Evolutionary conservation across 345 rosid species (phyloP), one percentile per base, ranked within the genome.

Genomic region (Carallia brachiata): DNA sequence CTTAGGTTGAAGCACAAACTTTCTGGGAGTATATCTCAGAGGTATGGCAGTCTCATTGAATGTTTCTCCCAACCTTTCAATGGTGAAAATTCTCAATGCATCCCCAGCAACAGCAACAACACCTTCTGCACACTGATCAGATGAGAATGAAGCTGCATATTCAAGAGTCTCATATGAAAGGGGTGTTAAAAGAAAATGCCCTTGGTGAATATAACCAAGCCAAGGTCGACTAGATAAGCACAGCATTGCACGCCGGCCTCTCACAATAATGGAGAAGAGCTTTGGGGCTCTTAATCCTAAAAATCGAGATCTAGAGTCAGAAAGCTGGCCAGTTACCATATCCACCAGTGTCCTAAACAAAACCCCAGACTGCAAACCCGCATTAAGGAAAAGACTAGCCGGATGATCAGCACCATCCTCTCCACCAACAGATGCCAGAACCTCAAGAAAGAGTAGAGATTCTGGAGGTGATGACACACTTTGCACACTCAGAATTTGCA

Each of bases 381-480:
- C 90, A 76, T 95, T 95, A 27, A 92, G 96, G 83, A 95, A 95
- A 76, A 95, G 98, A 73, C 87, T 92, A 37, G 97, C 98, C 57
- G 99, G 98, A 80, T 92, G 98, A 84, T 95, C 99, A 68, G 99
- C 99, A 74, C 96, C 98, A 79, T 95, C 99, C 79, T 87, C 99
- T 54, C 99, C 97, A 69, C 99, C 98, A 57, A 87, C 59, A 0
- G 99, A 92, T 73, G 99, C 99, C 82, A 85, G 93, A 71, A 95
- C 98, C 84, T 95, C 99, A 60, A 95, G 99, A 84, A 95, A 92
- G 53, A 95, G 91, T 55, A 95, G 92, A 75, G 98, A 95, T 71
- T 95, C 97, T 2, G 99, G 99, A 79, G 94, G 87, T 23, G 97
- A 87, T 62, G 99, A 92, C 67, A 95, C 99, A 86, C 99, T 92